Conservation (phyloP, 78 protist genomes). For the Protostelium mycophagum region DNA sequence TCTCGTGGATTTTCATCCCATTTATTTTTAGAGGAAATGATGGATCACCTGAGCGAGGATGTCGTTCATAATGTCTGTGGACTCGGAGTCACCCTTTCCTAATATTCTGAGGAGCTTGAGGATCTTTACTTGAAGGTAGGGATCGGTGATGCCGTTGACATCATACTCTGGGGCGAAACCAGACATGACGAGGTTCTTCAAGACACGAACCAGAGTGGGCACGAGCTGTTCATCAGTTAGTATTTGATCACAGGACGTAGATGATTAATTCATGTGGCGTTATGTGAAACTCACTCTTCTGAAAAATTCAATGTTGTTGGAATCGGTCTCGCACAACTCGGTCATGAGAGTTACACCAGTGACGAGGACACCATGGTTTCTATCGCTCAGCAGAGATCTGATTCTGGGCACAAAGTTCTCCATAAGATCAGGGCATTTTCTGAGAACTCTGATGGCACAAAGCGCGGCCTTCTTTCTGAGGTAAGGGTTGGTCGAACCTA, state of each 20-base stretch:
- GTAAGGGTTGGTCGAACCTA: conserved; percentile 77
- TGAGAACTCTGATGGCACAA: conserved; percentile 83
- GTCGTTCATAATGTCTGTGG: conserved; percentile 91
- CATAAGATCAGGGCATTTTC: conserved; percentile 82
- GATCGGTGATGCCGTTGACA: conserved; percentile 95
- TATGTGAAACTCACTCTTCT: conserved; percentile 25
- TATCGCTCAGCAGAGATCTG: conserved; percentile 47
- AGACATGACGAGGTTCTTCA: conserved; percentile 76
- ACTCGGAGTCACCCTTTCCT: conserved; percentile 65
- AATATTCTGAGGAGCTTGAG: conserved; percentile 81
- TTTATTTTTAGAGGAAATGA: neutral
- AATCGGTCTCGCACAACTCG: conserved; percentile 69
- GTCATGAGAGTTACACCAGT: conserved; percentile 74
- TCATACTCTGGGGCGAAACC: conserved; percentile 93
- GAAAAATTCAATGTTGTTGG: conserved; percentile 21
- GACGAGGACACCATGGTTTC: conserved; percentile 82
- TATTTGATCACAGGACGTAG: conserved; percentile 6
- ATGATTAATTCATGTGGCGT: neutral
- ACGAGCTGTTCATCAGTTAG: conserved; percentile 33
- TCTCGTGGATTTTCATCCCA: too few relatives aligned
- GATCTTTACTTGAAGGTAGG: conserved; percentile 94
- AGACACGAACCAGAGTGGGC: conserved; percentile 64
- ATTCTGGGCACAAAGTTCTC: conserved; percentile 77
- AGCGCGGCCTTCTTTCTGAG: conserved; percentile 91
- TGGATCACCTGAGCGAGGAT: conserved; percentile 83